These are phyloP conservation scores for Boeremia exigua DNA, from an alignment of 2,329 filamentous ascomycete species.

Conservation along the genomic window DNA sequence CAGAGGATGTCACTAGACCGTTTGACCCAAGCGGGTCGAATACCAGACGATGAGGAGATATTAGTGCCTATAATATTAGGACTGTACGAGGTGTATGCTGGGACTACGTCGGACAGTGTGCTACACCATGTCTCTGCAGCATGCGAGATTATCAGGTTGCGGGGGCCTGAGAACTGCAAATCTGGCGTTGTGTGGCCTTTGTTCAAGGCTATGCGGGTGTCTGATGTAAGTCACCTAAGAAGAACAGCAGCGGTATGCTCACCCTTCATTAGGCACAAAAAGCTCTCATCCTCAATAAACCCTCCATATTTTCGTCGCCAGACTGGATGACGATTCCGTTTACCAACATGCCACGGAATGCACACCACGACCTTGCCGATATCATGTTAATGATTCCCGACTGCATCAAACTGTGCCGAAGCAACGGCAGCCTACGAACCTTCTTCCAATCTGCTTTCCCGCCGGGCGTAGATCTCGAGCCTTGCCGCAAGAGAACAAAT, in stretches of 20 bases:
- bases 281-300: constrained; percentile 35
- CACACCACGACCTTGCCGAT: constrained; percentile 33
- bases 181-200: constrained; percentile 31
- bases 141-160: constrained; percentile 39
- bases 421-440: constrained; percentile 24
- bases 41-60: constrained; percentile 39
- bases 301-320: constrained; percentile 31
- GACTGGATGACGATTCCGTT: constrained; percentile 44
- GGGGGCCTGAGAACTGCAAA: constrained; percentile 36
- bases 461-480: constrained; percentile 15
- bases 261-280: constrained; percentile 31
- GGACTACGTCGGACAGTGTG: constrained; percentile 35
- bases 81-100: constrained; percentile 41
- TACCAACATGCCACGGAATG: constrained; percentile 26
- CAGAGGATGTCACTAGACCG: constrained; percentile 33
- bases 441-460: constrained; percentile 30
- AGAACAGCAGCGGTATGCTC: neutral
- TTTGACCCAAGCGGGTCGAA: constrained; percentile 17
- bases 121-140: constrained; percentile 39
- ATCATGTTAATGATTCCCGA: constrained; percentile 37
- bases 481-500: constrained; percentile 20
- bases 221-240: constrained; percentile 31
- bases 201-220: constrained; percentile 39
- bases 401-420: constrained; percentile 25
- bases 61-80: constrained; percentile 38